Evolutionary conservation across 2,329 filamentous ascomycete genomes (phyloP).

Genomic region (Exserohilum turcica): DNA sequence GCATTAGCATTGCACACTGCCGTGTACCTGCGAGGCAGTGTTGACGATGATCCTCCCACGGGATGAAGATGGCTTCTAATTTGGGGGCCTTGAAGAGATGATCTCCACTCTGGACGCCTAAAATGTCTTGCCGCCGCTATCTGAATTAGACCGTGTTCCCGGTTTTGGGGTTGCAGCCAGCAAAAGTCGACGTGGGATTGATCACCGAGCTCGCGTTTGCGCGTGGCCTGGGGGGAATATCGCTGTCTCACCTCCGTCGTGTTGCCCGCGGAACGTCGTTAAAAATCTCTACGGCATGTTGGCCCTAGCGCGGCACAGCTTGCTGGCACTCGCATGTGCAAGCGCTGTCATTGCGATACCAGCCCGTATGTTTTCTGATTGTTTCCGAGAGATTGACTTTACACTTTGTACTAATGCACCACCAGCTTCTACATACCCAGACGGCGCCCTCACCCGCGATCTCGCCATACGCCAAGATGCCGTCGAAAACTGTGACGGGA

Average conservation of each 20-base stretch:
- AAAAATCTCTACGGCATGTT: constrained; percentile 5
- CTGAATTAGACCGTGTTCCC: background rate
- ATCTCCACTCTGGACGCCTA: constrained; percentile 2
- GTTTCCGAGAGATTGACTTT: background rate
- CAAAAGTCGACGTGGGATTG: background rate
- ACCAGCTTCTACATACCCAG: constrained; percentile 25
- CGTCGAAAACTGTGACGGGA: constrained; percentile 21
- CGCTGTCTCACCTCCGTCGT: background rate
- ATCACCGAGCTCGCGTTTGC: background rate
- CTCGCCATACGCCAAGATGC: constrained; percentile 20
- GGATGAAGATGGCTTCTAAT: background rate
- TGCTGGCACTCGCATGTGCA: constrained; percentile 29
- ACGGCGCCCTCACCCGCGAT: constrained; percentile 18
- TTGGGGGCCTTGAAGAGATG: background rate
- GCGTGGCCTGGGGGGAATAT: background rate
- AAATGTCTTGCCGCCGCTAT: background rate
- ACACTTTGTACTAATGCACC: constrained; percentile 12
- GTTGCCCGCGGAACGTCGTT: background rate
- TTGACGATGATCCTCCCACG: background rate
- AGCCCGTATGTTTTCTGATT: constrained; percentile 24
- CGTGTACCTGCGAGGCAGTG: background rate
- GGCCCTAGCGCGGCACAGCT: constrained; percentile 9
- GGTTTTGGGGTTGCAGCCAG: background rate
- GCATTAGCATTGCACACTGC: background rate
- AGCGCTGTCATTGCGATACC: constrained; percentile 31